phyloP scores from a whole-genome alignment of 768 basidiomycete species.

The Tricholomella constricta region DNA sequence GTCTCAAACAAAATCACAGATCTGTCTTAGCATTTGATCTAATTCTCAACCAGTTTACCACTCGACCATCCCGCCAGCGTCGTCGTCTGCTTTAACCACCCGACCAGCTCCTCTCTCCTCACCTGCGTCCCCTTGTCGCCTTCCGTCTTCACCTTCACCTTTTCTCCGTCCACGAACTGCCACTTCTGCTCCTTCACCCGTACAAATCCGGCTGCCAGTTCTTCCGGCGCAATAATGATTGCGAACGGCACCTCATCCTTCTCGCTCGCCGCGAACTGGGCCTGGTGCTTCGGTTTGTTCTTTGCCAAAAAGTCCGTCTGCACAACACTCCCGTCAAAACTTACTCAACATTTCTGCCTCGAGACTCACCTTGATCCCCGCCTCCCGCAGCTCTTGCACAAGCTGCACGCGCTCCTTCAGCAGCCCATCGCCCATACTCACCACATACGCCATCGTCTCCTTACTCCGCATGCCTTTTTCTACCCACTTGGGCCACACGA shows the following conservation, averaged over 20 bases:
- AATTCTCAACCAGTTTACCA: constrained; percentile 21
- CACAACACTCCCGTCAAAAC: neutral
- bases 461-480: constrained; percentile 82
- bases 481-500: constrained; percentile 86
- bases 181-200: constrained; percentile 91
- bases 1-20: no score
- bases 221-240: constrained; percentile 86
- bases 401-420: constrained; percentile 83
- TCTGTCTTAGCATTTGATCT: no score
- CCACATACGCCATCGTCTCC: constrained; percentile 91
- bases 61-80: constrained; percentile 47
- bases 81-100: constrained; percentile 58
- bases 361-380: constrained; percentile 80
- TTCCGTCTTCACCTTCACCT: constrained; percentile 60
- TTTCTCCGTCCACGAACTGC: constrained; percentile 74
- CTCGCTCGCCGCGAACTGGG: constrained; percentile 90
- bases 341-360: neutral
- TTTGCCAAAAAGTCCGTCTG: constrained; percentile 94
- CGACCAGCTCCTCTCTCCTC: constrained; percentile 57
- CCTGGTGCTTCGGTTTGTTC: constrained; percentile 82
- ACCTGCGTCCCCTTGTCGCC: constrained; percentile 66
- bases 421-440: constrained; percentile 88
- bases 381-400: constrained; percentile 77
- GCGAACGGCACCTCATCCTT: constrained; percentile 92
- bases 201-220: constrained; percentile 82